A percentile compares a stretch with the other conserved stretches of the same genome.
Conservation (phyloP, 164 flowering plant species). For the Hamamelis virginiana region DNA sequence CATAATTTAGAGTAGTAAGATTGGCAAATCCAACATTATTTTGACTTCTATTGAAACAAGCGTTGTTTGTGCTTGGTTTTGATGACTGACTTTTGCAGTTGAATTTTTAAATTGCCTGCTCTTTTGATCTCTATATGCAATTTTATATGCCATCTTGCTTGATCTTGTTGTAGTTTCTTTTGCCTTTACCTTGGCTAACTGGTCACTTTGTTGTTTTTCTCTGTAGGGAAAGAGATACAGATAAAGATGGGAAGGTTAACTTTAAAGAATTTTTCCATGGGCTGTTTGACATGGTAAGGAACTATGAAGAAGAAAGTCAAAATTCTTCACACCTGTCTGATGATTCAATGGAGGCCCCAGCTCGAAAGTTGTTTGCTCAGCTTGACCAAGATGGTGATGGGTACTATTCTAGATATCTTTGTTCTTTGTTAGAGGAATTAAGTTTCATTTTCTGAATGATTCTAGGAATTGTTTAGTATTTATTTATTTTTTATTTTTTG, state of each 20-base stretch:
- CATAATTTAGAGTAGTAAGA: no score
- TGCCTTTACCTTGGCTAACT: slow-evolving; percentile 1
- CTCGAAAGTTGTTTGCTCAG: slow-evolving; percentile 60
- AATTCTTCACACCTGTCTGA: slow-evolving; percentile 51
- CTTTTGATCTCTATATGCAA: background rate
- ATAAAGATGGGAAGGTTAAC: slow-evolving; percentile 86
- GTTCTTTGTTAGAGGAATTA: background rate
- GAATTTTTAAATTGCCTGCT: no score
- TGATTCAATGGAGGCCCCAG: slow-evolving; percentile 68
- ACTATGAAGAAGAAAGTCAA: slow-evolving; percentile 70
- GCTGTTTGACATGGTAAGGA: slow-evolving; percentile 86
- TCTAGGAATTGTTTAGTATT: background rate
- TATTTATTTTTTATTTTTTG: background rate
- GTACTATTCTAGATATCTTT: slow-evolving; percentile 34
- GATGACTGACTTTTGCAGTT: no score
- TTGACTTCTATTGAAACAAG: no score
- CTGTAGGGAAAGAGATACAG: slow-evolving; percentile 84
- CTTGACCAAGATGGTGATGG: slow-evolving; percentile 92
- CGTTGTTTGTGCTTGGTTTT: no score
- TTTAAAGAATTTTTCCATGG: slow-evolving; percentile 95
- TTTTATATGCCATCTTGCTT: no score
- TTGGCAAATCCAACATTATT: no score
- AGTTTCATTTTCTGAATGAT: background rate
- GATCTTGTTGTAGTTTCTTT: background rate
- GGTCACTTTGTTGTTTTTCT: slow-evolving; percentile 4